Evolutionary conservation across 73 alveolate genomes (phyloP), one percentile per base, ranked within the genome.

Genomic region (Paramecium tetraurelia): DNA sequence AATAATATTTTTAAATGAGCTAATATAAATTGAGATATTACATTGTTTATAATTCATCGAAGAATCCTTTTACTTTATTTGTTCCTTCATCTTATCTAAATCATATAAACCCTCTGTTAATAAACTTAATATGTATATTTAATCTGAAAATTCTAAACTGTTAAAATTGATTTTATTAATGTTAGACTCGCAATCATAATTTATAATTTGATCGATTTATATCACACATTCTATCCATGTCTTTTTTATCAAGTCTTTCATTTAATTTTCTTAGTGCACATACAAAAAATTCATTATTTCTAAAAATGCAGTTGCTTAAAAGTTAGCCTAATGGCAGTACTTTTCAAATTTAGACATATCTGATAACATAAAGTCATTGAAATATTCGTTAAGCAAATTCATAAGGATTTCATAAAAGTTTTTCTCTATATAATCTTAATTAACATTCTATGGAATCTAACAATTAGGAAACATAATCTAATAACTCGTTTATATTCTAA

Each of bases 381-480:
- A 38, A 75, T 75, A 75, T 10, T 38, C 68, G 3, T 5, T 75
- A 5, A 75, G 9, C 20, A 38, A 75, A 36, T 75, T 75, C 59
- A 75, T 16, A 33, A 75, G 43, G 14, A 80, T 41, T 10, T 80
- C 90, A 80, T 80, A 80, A 72, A 80, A 80, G 24, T 80, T 80
- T 41, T 80, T 80, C 14, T 41, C 70, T 22, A 80, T 80, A 44
- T 80, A 80, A 20, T 80, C 90, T 46, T 80, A n/a, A 80, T 80
- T 80, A 41, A 80, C 90, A 44, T 40, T 80, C 10, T 41, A 21
- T 18, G 90, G 90, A 6, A 76, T 41, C 12, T 12, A 31, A 14
- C 31, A 40, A 40, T 16, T 18, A 43, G 90, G 90, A 46, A 80
- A 80, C 24, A 80, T 14, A 31, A 80, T 48, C 75, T 80, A 35